Base-by-base conservation (phyloP, 1,139 yeast genomes). In the Chernovozyma aurita region DNA sequence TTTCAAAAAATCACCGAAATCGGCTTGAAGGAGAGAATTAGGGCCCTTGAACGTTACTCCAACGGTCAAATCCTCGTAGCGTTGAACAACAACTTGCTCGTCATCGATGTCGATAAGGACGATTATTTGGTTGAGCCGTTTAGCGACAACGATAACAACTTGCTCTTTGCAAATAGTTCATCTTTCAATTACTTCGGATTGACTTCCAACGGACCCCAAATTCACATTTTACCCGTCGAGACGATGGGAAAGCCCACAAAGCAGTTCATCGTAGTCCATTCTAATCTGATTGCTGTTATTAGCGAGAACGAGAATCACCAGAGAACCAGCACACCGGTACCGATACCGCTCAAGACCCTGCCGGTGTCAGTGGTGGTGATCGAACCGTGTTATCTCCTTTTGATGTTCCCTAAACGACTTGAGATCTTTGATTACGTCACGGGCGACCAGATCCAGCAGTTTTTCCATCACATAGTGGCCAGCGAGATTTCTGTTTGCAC, bases 381-480 rank as follows among this genome's bases (percentile, higher is more conserved):
- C 33, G 49, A 57, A 30, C 84, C 85, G 1, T 49, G 60, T 1
- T 78, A 77, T 44, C 42, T 77, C 12, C 43, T 76, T n/a, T 45
- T 63, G 1, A 48, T 68, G 2, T 63, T 63, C 34, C 49, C 57
- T 28, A 69, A 69, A 38, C 63, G 57, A 33, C 46, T 78, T 1
- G 79, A 75, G 37, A 45, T 78, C 0, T 40, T 70, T 12, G 79
- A 76, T 38, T 49, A 62, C 17, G 61, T 58, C 16, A 62, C 59
- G 25, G 80, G 80, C 0, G 62, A 60, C 17, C 24, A 64, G 4
- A 55, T 76, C 16, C 80, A 76, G 43, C 57, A 44, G 33, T 67
- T 53, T 40, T 46, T 42, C n/a, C 74, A 62, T 53, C 57, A 49
- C 38, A 12, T 12, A 16, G 9, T 6, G 8, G 6, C 22, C 6